Evolutionary conservation across 192 early-diverging fungal species (phyloP), one percentile per base, ranked within the genome.

Genomic region (Coemansia aciculifera): DNA sequence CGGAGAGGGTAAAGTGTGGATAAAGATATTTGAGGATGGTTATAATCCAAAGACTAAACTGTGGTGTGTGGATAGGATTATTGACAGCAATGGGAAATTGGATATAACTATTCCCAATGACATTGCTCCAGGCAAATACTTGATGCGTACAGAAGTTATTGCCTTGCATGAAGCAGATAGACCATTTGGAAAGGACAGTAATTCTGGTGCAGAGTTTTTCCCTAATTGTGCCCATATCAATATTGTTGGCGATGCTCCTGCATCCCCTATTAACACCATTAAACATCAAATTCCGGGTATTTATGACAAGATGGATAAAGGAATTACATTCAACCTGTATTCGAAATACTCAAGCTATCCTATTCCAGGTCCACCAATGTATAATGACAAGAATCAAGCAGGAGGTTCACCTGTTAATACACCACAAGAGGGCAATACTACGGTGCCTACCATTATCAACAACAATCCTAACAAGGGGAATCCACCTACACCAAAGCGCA

Each of bases 11-110:
- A 10, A 34, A 0, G 67, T 63, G 8, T 74, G 72, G 72, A 68
- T 72, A 27, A 72, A 72, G 64, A 66, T 66, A n/a, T 66, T 48
- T 36, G 63, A 72, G 48, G 70, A 66, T 4, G 70, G 67, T 7
- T 68, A 61, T 44, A 43, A 56, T 27, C 24, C 24, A 6, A 19
- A 31, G 0, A 31, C 23, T 4, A 46, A 73, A 3, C 17, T 44
- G 12, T 78, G 75, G 75, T 73, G 66, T 12, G 31, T 56, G 3
- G 56, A 65, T 21, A 73, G 46, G 66, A 10, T 78, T 12, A 67
- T 68, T 34, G 13, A 40, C 6, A 54, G n/a, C n/a, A 59, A 72
- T 4, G 71, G 75, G 0, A 49, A 46, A 5, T n/a, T 60, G 13
- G 44, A 68, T 11, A 40, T 78, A 0, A 49, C 43, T 1, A 66